phyloP scores from a whole-genome alignment of 371 early-diverging fungal genomes.

The Mucor mucedo region DNA sequence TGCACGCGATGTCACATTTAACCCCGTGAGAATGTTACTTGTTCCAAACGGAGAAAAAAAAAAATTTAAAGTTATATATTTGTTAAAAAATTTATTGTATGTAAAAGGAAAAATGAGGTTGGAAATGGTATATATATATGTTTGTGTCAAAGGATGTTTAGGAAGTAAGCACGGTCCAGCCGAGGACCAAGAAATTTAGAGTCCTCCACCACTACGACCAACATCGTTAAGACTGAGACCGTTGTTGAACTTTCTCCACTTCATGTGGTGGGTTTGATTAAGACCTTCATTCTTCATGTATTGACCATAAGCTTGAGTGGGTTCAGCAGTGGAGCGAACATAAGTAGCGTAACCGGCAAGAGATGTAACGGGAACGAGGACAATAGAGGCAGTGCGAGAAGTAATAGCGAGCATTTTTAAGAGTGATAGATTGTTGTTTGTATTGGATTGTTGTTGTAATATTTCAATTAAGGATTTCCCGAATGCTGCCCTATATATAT shows the following conservation, averaged over 20 bases:
- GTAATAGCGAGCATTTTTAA: conserved; percentile 32
- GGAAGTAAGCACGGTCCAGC: conserved; percentile 1
- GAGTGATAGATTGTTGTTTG: not conserved
- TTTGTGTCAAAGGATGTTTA: not conserved
- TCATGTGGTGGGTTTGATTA: conserved; percentile 17
- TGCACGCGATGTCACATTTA: no score
- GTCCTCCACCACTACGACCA: conserved; percentile 52
- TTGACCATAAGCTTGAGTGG: conserved; percentile 41
- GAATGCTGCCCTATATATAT: conserved; percentile 12
- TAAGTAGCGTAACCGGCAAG: conserved; percentile 52
- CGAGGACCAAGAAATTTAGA: conserved; percentile 30
- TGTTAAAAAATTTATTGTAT: not conserved
- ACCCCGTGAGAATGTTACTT: no score
- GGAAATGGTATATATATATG: not conserved
- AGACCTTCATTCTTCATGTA: conserved; percentile 33
- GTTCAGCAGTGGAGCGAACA: conserved; percentile 43
- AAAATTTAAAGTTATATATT: no score
- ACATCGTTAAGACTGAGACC: conserved; percentile 54
- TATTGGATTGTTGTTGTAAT: not conserved
- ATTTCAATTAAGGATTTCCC: not conserved
- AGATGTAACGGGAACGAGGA: conserved; percentile 46
- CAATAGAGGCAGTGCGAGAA: conserved; percentile 42
- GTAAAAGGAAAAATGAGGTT: not conserved
- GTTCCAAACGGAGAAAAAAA: no score
- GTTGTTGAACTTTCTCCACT: conserved; percentile 52